phyloP scores from a whole-genome alignment of 176 grass and related monocot genomes.

The Avena eriantha region DNA sequence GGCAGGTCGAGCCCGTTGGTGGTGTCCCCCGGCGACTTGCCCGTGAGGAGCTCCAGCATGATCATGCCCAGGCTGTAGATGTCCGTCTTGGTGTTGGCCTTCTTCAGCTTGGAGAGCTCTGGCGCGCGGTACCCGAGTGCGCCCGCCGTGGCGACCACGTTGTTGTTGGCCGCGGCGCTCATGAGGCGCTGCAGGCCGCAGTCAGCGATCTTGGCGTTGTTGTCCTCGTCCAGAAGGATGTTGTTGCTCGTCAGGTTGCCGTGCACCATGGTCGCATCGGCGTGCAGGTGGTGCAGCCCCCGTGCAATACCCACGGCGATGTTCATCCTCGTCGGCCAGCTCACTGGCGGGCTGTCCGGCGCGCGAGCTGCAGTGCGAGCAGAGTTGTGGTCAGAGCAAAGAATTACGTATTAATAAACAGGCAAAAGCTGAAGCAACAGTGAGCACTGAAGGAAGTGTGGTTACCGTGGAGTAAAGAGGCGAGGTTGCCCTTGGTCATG shows the following conservation, averaged over 20 bases:
- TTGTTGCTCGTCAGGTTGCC: constrained; percentile 92
- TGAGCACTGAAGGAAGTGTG: background rate
- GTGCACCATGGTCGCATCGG: constrained; percentile 72
- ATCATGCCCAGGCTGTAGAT: constrained; percentile 90
- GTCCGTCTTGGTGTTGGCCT: constrained; percentile 93
- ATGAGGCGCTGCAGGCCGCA: constrained; percentile 85
- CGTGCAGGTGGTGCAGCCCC: constrained; percentile 81
- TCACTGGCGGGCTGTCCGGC: constrained; percentile 54
- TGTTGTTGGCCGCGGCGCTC: constrained; percentile 77
- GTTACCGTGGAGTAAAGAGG: constrained; percentile 87
- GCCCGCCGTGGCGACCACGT: constrained; percentile 67
- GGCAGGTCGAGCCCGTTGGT: constrained; percentile 87
- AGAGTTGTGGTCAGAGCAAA: background rate
- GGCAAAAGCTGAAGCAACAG: background rate
- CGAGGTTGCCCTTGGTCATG: constrained; percentile 91
- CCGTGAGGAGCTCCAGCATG: constrained; percentile 92
- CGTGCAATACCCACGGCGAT: constrained; percentile 65
- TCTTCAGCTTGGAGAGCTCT: constrained; percentile 89
- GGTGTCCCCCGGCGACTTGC: constrained; percentile 82
- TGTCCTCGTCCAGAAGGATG: constrained; percentile 80
- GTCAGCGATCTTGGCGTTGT: constrained; percentile 73
- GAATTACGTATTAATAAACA: background rate
- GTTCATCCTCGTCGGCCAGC: constrained; percentile 85
- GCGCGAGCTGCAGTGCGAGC: constrained; percentile 57
- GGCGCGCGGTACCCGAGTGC: constrained; percentile 90